A percentile compares a stretch with the other conserved stretches of the same genome.
phyloP scores from a whole-genome alignment of 331 rosid species.

The Arachis monticola region DNA sequence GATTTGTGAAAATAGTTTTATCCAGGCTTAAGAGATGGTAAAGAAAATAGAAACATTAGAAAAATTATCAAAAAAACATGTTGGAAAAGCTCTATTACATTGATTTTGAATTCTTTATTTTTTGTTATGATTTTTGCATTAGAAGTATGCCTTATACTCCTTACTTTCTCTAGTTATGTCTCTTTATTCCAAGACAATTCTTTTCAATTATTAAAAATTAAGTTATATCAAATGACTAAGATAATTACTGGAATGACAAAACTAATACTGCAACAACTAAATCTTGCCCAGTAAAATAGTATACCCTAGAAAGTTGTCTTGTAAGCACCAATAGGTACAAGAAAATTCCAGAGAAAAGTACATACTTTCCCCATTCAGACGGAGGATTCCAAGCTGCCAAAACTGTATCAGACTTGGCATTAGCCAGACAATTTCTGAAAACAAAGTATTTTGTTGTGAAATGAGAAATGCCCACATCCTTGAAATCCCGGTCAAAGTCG shows the following conservation, averaged over 20 bases:
- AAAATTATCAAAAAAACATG: too few species aligned
- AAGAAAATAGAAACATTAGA: too few species aligned
- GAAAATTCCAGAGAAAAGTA: constrained; percentile 33
- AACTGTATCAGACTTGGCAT: constrained; percentile 90
- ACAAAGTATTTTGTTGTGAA: constrained; percentile 83
- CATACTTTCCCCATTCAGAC: constrained; percentile 96
- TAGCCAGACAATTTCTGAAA: constrained; percentile 80
- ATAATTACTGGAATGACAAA: background rate
- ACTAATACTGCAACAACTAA: background rate
- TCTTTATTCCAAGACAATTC: background rate
- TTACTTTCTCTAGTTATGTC: background rate
- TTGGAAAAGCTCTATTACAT: too few species aligned
- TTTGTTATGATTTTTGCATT: background rate
- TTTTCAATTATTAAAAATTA: background rate
- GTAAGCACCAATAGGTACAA: constrained; percentile 36
- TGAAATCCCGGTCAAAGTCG: constrained; percentile 96
- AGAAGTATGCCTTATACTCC: background rate
- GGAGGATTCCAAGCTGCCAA: constrained; percentile 99
- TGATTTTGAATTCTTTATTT: too few species aligned
- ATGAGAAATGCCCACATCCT: constrained; percentile 88
- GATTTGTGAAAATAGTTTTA: too few species aligned
- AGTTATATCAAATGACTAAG: constrained; percentile 10
- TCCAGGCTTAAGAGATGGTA: too few species aligned
- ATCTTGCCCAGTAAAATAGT: too few species aligned
- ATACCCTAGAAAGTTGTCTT: constrained; percentile 19